phyloP scores from a whole-genome alignment of 768 basidiomycete genomes.

The Rhodocollybia butyracea region DNA sequence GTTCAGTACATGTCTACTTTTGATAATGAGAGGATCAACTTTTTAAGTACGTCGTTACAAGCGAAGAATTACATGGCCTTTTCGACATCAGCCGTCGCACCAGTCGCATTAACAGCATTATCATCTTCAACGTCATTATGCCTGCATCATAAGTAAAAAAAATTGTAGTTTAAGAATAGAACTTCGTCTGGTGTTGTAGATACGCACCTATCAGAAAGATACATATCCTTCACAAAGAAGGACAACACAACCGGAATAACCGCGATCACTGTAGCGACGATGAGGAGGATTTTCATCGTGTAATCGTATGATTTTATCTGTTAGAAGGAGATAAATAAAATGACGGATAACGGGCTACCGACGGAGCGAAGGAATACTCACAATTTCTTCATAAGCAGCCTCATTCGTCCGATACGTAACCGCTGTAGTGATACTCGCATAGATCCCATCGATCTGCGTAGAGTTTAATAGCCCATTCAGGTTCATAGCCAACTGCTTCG shows the following conservation, averaged over 20 bases:
- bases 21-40: too few species aligned
- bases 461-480: constrained; percentile 34
- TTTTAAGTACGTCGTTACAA: too few species aligned
- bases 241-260: constrained; percentile 46
- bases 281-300: constrained; percentile 37
- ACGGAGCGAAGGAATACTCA: constrained; percentile 15
- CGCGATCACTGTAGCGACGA: constrained; percentile 35
- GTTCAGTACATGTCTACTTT: too few species aligned
- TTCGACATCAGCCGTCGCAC: neutral
- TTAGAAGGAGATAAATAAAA: neutral
- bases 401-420: constrained; percentile 30
- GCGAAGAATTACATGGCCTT: too few species aligned
- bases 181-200: too few species aligned
- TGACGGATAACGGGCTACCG: neutral
- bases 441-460: constrained; percentile 29
- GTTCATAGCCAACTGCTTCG: constrained; percentile 38
- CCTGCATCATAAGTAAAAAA: neutral
- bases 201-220: constrained; percentile 46
- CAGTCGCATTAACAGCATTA: neutral
- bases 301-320: constrained; percentile 25
- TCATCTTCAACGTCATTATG: constrained; percentile 6
- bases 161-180: too few species aligned
- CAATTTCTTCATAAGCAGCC: constrained; percentile 41
- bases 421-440: constrained; percentile 41
- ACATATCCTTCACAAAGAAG: constrained; percentile 43